Percentiles rank a stretch among this genome's conserved stretches.
Evolutionary conservation across 2,329 filamentous ascomycete species (phyloP).

Genomic region (Penicillium sclerotiorum): DNA sequence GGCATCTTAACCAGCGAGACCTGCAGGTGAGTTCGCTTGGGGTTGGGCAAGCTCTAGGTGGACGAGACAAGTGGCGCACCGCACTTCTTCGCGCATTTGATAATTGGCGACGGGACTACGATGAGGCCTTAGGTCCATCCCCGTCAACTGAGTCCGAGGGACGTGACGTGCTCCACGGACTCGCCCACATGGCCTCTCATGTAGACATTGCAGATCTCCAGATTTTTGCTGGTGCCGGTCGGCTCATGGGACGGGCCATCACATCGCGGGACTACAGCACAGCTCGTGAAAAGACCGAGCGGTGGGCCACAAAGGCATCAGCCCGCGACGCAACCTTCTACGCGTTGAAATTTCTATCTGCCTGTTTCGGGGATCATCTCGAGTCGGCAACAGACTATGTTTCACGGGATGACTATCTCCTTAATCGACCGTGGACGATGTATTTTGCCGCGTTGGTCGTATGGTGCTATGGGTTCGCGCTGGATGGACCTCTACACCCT

Average conservation of each 20-base stretch:
- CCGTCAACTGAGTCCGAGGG: slow-evolving; percentile 73
- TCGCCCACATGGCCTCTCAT: slow-evolving; percentile 98
- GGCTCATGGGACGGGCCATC: slow-evolving; percentile 82
- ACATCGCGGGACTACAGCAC: slow-evolving; percentile 77
- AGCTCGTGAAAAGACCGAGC: slow-evolving; percentile 75
- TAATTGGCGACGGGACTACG: slow-evolving; percentile 90
- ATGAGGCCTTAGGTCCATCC: slow-evolving; percentile 71
- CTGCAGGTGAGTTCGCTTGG: slow-evolving; percentile 87
- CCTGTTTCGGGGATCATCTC: slow-evolving; percentile 68
- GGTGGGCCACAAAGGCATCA: slow-evolving; percentile 85
- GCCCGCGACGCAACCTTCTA: slow-evolving; percentile 92
- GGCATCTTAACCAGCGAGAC: slow-evolving; percentile 97
- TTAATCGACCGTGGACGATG: slow-evolving; percentile 92
- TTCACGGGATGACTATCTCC: slow-evolving; percentile 81
- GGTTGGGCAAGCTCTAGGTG: slow-evolving; percentile 77
- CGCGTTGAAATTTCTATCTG: slow-evolving; percentile 81
- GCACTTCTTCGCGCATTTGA: slow-evolving; percentile 87
- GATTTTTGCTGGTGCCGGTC: slow-evolving; percentile 86
- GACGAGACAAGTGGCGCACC: slow-evolving; percentile 86
- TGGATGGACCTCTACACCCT: slow-evolving; percentile 73
- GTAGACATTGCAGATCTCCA: slow-evolving; percentile 97
- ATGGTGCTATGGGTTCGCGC: slow-evolving; percentile 90
- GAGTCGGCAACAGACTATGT: slow-evolving; percentile 60
- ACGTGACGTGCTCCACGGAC: slow-evolving; percentile 83
- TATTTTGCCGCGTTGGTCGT: slow-evolving; percentile 92